Percentiles rank a stretch among this genome's conserved stretches.
Evolutionary conservation across 371 early-diverging fungal species (phyloP).

Genomic region (Syncephalastrum sp.): DNA sequence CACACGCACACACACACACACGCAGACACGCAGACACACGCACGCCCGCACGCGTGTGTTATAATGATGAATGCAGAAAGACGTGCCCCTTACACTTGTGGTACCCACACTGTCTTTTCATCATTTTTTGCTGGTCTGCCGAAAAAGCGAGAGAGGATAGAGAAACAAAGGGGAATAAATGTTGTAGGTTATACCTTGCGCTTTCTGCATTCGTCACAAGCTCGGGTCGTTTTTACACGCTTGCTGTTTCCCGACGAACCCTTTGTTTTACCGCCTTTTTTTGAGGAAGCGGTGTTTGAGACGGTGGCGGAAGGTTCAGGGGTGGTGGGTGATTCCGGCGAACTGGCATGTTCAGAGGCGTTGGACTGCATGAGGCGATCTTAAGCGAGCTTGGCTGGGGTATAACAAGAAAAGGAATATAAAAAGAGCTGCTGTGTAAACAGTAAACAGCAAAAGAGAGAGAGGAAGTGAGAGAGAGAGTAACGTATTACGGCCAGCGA

Average conservation of each 20-base stretch:
- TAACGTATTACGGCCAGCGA: no score
- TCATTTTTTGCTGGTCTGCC: background rate
- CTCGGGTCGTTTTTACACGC: slow-evolving; percentile 43
- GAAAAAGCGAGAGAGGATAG: background rate
- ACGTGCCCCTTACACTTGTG: slow-evolving; percentile 3
- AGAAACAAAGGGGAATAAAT: background rate
- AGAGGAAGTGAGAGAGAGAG: no score
- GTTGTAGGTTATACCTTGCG: slow-evolving; percentile 38
- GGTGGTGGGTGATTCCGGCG: slow-evolving; percentile 10
- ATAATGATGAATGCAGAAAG: background rate
- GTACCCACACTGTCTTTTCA: slow-evolving; percentile 3
- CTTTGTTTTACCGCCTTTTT: background rate
- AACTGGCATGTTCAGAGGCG: slow-evolving; percentile 10
- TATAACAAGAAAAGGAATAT: background rate
- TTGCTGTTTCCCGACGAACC: slow-evolving; percentile 12
- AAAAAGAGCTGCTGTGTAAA: background rate
- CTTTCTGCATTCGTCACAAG: slow-evolving; percentile 53
- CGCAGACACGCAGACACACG: no score
- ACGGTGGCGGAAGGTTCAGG: slow-evolving; percentile 6
- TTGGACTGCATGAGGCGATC: slow-evolving; percentile 2
- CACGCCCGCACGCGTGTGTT: no score
- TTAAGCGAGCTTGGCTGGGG: no score
- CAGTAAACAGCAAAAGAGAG: no score
- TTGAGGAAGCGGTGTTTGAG: slow-evolving; percentile 2
- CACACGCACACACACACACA: no score